Base-by-base conservation (phyloP, 2,329 filamentous ascomycete species). In the Ophiostoma montium region DNA sequence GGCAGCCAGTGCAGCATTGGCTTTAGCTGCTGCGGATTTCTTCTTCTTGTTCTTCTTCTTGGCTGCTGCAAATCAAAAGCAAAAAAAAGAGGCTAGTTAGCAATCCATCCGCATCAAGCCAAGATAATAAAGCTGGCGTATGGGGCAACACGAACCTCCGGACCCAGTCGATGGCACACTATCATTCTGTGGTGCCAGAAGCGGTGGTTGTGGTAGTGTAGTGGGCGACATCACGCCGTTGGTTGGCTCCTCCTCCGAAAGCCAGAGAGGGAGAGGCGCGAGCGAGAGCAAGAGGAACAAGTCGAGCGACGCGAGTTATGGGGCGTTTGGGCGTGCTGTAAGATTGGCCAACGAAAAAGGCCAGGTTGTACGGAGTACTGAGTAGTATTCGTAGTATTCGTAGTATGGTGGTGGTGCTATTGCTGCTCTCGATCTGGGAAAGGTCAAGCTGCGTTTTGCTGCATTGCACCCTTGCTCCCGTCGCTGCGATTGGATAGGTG, bases 41-140 rank as follows among this genome's bases (percentile, higher is more conserved):
- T 75, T 78, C 64, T 76, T 78, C 57, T 72, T 77, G 58, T 70
- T 72, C 60, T 70, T 72, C 66, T 74, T 78, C 65, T 75, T 78
- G 63, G 72, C 75, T 46, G 68, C 58, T 57, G 41, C 41, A 35
- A 33, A 41, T 39, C n/a, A n/a, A n/a, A n/a, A n/a, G n/a, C n/a
- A n/a, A n/a, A n/a, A n/a, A n/a, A n/a, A n/a, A n/a, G n/a, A n/a
- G n/a, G n/a, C n/a, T n/a, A 58, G 21, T 30, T 43, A 35, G 42
- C 42, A 41, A 18, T 19, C 18, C 11, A 16, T n/a, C n/a, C n/a
- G n/a, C n/a, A n/a, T n/a, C n/a, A n/a, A n/a, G n/a, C n/a, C n/a
- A n/a, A n/a, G n/a, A n/a, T 30, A 30, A 15, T 21, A 42, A 31
- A 15, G 12, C 15, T n/a, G n/a, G n/a, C n/a, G n/a, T n/a, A n/a